phyloP scores from a whole-genome alignment of 768 basidiomycete genomes.

The Royoungia palumana region DNA sequence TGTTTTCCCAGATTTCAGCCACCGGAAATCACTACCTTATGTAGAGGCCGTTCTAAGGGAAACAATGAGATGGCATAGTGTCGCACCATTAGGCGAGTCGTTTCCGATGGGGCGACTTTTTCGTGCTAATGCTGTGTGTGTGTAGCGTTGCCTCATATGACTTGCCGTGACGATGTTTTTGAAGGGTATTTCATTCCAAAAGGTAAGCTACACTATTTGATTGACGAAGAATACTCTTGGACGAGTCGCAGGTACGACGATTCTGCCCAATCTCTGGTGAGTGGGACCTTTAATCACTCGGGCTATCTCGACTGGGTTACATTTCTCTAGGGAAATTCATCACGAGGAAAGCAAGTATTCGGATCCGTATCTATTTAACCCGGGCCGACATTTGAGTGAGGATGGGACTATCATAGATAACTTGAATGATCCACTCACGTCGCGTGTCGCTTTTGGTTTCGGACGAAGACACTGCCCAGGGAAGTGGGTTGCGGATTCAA shows the following conservation, averaged over 20 bases:
- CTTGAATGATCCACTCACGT: slow-evolving; percentile 25
- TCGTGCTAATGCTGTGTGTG: slow-evolving; percentile 5
- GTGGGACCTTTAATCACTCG: slow-evolving; percentile 1
- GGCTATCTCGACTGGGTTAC: neutral
- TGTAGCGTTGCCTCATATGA: slow-evolving; percentile 29
- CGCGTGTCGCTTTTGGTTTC: slow-evolving; percentile 30
- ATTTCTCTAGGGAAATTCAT: slow-evolving; percentile 25
- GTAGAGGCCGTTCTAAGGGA: slow-evolving; percentile 31
- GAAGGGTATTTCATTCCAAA: slow-evolving; percentile 40
- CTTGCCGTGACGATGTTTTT: slow-evolving; percentile 40
- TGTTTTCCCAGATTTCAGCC: slow-evolving; percentile 24
- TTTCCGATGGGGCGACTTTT: neutral
- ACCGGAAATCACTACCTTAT: slow-evolving; percentile 25
- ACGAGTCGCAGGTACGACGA: slow-evolving; percentile 21
- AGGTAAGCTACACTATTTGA: slow-evolving; percentile 21
- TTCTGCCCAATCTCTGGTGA: slow-evolving; percentile 30
- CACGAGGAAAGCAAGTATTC: slow-evolving; percentile 30
- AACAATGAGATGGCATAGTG: slow-evolving; percentile 33
- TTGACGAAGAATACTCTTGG: neutral
- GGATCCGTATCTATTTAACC: slow-evolving; percentile 24
- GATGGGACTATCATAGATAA: slow-evolving; percentile 24
- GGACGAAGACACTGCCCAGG: slow-evolving; percentile 32
- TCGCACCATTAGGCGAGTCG: slow-evolving; percentile 27
- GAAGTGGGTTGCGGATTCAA: slow-evolving; percentile 30
- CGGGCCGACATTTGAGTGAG: slow-evolving; percentile 23